Evolutionary conservation across 164 flowering plant genomes (phyloP).

Genomic region (Chloranthus sessilifolius): DNA sequence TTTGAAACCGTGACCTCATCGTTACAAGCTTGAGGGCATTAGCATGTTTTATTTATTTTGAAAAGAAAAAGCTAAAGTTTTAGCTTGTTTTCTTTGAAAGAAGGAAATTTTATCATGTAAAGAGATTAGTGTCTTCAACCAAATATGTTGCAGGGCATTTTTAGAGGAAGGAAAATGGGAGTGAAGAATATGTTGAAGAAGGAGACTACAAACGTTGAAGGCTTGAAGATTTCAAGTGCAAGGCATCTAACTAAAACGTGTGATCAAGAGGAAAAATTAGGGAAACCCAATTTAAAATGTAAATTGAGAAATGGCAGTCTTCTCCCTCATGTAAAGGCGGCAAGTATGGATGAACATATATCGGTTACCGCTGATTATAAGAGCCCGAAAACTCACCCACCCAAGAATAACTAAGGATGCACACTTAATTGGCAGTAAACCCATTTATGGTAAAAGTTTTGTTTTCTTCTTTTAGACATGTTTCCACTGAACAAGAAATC

Average conservation of each 20-base stretch:
- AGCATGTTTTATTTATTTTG: no score
- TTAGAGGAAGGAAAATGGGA: conserved; percentile 35
- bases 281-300: conserved; percentile 16
- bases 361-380: conserved; percentile 51
- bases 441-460: conserved; percentile 10
- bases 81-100: not conserved
- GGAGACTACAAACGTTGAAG: conserved; percentile 6
- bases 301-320: conserved; percentile 21
- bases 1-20: no score
- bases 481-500: no score
- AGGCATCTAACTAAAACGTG: conserved; percentile 19
- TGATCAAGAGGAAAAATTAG: conserved; percentile 13
- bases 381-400: conserved; percentile 49
- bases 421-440: conserved; percentile 12
- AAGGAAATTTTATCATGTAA: not conserved
- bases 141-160: conserved; percentile 13
- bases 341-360: conserved; percentile 24
- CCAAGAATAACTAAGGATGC: conserved; percentile 54
- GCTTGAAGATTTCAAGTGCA: conserved; percentile 32
- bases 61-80: no score
- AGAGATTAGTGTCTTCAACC: not conserved
- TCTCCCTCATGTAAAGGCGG: conserved; percentile 19
- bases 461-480: conserved; percentile 2
- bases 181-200: conserved; percentile 14
- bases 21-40: no score